Evolutionary conservation across 345 rosid species (phyloP), one percentile per base, ranked within the genome.

Genomic region (Hirschfeldia incana): DNA sequence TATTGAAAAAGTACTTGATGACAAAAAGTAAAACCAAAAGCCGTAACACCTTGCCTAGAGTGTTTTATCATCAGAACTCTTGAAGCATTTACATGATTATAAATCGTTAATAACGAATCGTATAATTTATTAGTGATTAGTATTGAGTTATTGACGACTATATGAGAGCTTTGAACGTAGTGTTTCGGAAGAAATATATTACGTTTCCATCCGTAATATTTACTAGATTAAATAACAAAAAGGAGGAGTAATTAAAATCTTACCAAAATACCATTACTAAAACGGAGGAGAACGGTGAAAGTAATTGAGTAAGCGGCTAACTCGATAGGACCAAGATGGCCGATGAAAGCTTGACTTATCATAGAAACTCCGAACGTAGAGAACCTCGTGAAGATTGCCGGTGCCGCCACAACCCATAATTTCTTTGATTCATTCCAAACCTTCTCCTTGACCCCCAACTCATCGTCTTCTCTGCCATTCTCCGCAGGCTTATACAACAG

Each of bases 311-410:
- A n/a, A n/a, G n/a, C 97, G 8, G 98, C 98, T 4, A 91, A 84
- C 70, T 93, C 85, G 0, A 67, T 83, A 0, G 93, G 72, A 7
- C 98, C 94, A 64, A 93, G 82, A 76, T 93, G 98, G 0, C 98
- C 98, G 0, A 91, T 78, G 53, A 89, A 93, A 5, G 87, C 90
- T 75, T 89, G 97, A 66, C 88, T 91, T 73, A 91, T 74, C 0
- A 91, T 51, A 16, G 77, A 77, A 4, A 86, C 83, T 6, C 97
- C 98, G 4, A 91, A 91, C 11, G 93, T 87, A 0, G 97, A 89
- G 51, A 89, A 84, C 46, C 91, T 83, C 0, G 98, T 87, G 85
- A 93, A 89, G 53, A 89, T 89, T 3, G 97, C 97, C n/a, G 98
- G 98, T 0, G 84, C 97, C 1, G 97, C 97, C 1, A 93, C 88